phyloP scores from a whole-genome alignment of 768 basidiomycete genomes.

The Phlebiopsis flavidoalba region DNA sequence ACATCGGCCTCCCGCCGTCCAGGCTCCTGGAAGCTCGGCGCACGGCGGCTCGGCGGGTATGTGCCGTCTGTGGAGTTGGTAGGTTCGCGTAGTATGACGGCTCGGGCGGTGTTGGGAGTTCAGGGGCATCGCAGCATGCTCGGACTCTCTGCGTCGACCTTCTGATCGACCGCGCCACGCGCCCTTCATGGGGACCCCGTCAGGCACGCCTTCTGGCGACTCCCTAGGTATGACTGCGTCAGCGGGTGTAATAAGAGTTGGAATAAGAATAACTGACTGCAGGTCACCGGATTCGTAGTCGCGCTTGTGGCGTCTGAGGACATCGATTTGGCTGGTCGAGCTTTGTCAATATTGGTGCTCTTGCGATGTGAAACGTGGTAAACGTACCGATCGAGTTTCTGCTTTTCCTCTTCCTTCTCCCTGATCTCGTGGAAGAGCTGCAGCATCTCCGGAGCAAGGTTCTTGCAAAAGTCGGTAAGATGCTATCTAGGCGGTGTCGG shows the following conservation, averaged over 20 bases:
- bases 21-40: background rate
- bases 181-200: slow-evolving; percentile 1
- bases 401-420: slow-evolving; percentile 11
- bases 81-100: background rate
- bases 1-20: background rate
- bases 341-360: background rate
- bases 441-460: slow-evolving; percentile 7
- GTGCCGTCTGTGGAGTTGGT: background rate
- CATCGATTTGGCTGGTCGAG: background rate
- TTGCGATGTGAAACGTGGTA: too few species aligned
- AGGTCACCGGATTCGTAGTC: slow-evolving; percentile 4
- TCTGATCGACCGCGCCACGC: background rate
- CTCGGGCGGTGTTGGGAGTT: background rate
- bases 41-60: background rate
- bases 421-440: slow-evolving; percentile 10
- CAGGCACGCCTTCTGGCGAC: background rate
- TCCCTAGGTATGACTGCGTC: background rate
- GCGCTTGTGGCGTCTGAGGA: slow-evolving; percentile 3
- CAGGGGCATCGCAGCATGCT: background rate
- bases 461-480: slow-evolving; percentile 9
- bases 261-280: background rate
- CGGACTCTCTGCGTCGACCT: background rate
- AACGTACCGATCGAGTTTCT: slow-evolving; percentile 9
- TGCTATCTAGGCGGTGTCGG: background rate
- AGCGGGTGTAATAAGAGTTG: background rate